Evolutionary conservation across 2,329 filamentous ascomycete species (phyloP), one percentile per base, ranked within the genome.

Genomic region (Stemphylium beticola): DNA sequence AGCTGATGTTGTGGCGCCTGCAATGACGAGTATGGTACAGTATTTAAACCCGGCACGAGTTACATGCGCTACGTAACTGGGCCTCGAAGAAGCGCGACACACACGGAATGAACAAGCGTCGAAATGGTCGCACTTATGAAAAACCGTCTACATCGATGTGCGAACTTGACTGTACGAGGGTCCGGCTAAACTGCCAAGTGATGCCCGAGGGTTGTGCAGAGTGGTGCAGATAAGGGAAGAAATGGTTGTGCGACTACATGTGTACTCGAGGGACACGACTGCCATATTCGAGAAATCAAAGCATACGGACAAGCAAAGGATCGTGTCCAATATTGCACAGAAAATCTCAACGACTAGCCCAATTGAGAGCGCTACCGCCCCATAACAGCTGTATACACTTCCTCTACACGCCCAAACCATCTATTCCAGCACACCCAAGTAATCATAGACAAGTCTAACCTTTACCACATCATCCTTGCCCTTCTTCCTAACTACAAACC

Each of bases 371-470:
- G 20, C 18, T 14, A 1, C 22, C 5, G 17, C 20, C 10, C 20
- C 36, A n/a, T 20, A 32, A 9, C n/a, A 9, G 10, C n/a, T 10
- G 10, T 7, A 7, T 17, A 20, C 24, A 17, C 9, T n/a, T n/a
- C n/a, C n/a, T 18, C 15, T 24, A 15, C 4, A 37, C 18, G 11
- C 18, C 36, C 4, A 32, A 39, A 14, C 15, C 18, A 17, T 22
- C 20, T 56, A 55, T 34, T 64, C 50, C 53, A 68, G 40, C 47
- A 67, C 57, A 15, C 68, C 71, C 31, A 52, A 36, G 58, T 67
- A 76, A 40, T 74, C 73, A 53, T 76, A 76, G n/a, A 71, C 67
- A 50, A 77, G 47, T 42, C 62, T 63, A 17, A 71, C 59, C 55
- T 64, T 65, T 11, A 65, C 59, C 18, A 64, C 67, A 48, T 73